A percentile compares a stretch with the other conserved stretches of the same genome.
Conservation (phyloP, 441 rosid genomes). For the Pelargonium cotyledonis region DNA sequence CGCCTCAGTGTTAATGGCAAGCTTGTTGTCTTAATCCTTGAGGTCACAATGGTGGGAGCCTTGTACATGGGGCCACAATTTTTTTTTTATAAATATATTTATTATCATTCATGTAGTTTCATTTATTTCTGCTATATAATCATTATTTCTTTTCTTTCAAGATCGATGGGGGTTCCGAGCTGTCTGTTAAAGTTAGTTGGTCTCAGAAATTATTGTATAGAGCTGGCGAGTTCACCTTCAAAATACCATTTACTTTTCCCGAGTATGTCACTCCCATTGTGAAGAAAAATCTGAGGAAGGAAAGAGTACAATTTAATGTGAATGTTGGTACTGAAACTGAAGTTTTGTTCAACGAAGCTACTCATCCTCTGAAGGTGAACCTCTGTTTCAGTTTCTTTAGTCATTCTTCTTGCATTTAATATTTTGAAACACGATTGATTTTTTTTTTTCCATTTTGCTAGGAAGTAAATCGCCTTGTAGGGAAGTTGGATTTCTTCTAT, state of each 20-base stretch:
- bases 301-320: conserved; percentile 68
- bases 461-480: conserved; percentile 57
- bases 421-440: conserved; percentile 9
- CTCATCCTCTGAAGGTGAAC: conserved; percentile 78
- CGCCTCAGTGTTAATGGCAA: too few species aligned
- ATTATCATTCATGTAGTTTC: conserved; percentile 6
- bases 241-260: conserved; percentile 76
- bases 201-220: conserved; percentile 56
- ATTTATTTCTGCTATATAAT: conserved; percentile 3
- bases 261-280: conserved; percentile 76
- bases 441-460: conserved; percentile 24
- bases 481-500: conserved; percentile 55
- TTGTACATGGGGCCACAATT: too few species aligned
- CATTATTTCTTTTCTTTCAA: conserved; percentile 23
- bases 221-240: conserved; percentile 49
- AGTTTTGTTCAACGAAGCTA: conserved; percentile 59
- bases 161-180: conserved; percentile 82
- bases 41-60: too few species aligned
- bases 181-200: conserved; percentile 71
- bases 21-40: too few species aligned
- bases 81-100: too few species aligned
- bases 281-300: conserved; percentile 65
- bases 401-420: conserved; percentile 12
- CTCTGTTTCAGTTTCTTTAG: background rate
- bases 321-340: conserved; percentile 57